phyloP scores from a whole-genome alignment of 768 basidiomycete genomes.

The Lyophyllum semitale region DNA sequence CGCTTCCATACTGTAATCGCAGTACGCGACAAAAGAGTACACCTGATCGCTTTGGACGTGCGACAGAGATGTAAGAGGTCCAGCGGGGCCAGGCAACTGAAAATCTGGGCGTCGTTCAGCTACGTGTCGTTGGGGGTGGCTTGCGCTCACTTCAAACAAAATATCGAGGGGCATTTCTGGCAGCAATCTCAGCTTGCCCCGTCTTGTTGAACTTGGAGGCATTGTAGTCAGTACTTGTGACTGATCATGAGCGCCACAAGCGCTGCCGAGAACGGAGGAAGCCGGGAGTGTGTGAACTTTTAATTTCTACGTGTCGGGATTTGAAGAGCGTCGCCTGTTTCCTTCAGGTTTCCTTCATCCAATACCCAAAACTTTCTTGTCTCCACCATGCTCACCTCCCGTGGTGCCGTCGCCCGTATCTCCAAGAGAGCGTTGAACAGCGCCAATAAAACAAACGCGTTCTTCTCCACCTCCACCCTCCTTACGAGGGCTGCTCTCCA shows the following conservation, averaged over 20 bases:
- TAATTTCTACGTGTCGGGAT: constrained; percentile 48
- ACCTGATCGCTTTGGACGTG: constrained; percentile 39
- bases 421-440: constrained; percentile 80
- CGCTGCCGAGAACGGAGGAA: constrained; percentile 35
- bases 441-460: constrained; percentile 74
- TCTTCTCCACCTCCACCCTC: constrained; percentile 77
- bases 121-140: background rate
- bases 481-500: constrained; percentile 55
- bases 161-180: constrained; percentile 23
- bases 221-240: background rate
- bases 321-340: constrained; percentile 28
- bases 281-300: constrained; percentile 52
- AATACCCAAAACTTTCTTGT: constrained; percentile 29
- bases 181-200: constrained; percentile 1
- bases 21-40: constrained; percentile 28
- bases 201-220: background rate
- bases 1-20: constrained; percentile 25
- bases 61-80: constrained; percentile 41
- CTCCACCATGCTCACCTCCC: constrained; percentile 80
- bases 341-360: constrained; percentile 22
- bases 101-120: constrained; percentile 28
- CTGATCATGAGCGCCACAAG: constrained; percentile 1
- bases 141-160: constrained; percentile 22
- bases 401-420: constrained; percentile 84
- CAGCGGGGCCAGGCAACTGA: constrained; percentile 31